These are phyloP conservation scores for Mycena indigotica DNA, from an alignment of 768 basidiomycete genomes.

Conservation along the genomic window DNA sequence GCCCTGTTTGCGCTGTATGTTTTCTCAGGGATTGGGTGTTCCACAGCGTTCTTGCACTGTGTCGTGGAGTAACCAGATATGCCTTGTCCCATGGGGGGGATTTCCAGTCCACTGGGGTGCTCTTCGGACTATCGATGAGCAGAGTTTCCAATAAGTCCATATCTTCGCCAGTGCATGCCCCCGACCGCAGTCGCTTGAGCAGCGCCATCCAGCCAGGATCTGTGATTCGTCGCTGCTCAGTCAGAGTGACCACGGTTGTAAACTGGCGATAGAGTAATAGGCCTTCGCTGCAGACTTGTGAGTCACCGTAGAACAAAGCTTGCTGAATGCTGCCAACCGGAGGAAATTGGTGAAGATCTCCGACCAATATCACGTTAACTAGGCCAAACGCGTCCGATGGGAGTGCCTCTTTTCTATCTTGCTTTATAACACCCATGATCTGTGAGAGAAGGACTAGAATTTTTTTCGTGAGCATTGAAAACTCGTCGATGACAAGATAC, in stretches of 20 bases:
- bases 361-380: constrained; percentile 41
- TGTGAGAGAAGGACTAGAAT: constrained; percentile 25
- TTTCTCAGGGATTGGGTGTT: constrained; percentile 30
- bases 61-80: constrained; percentile 38
- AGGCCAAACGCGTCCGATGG: constrained; percentile 34
- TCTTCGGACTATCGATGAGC: constrained; percentile 20
- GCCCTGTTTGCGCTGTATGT: constrained; percentile 20
- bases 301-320: constrained; percentile 24
- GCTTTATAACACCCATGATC: constrained; percentile 17
- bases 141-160: constrained; percentile 27
- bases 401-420: constrained; percentile 1
- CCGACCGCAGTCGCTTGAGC: constrained; percentile 29
- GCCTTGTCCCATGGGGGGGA: constrained; percentile 35
- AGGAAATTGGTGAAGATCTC: constrained; percentile 50
- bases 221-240: constrained; percentile 35
- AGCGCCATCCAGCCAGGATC: constrained; percentile 36
- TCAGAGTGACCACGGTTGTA: constrained; percentile 35
- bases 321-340: constrained; percentile 32
- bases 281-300: constrained; percentile 20
- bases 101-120: constrained; percentile 27
- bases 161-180: constrained; percentile 30
- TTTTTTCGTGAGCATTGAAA: constrained; percentile 38
- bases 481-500: constrained; percentile 42
- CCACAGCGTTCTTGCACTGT: constrained; percentile 38
- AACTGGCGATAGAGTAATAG: constrained; percentile 31